Evolutionary conservation across 805 yeast species (phyloP), one percentile per base, ranked within the genome.

Genomic region (Myxozyma mucilagina): DNA sequence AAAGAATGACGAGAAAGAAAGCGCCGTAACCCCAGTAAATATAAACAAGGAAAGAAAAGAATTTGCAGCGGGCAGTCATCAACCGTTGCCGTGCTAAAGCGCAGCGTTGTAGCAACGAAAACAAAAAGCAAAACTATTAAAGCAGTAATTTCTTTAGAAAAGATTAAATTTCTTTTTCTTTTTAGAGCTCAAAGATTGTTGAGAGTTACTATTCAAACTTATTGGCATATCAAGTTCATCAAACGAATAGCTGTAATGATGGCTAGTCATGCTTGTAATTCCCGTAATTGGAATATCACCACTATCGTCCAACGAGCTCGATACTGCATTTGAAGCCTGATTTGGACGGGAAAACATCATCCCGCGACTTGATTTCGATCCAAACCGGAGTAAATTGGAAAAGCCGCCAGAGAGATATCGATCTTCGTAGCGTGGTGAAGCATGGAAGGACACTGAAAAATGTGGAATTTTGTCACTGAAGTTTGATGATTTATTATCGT

Each of bases 381-480:
- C 48, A 18, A 43, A 32, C 14, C 48, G 41, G 18, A 43, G 31
- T 16, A 44, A 53, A 18, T 20, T 45, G 14, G 49, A 24, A 16
- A 60, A 10, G 10, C 4, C 29, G 29, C 53, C 58, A 29, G 59
- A 57, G 14, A 51, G 47, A 47, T 57, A 61, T 14, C 47, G 50
- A 39, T 59, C 66, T 44, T 62, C 66, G 42, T 62, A 62, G n/a
- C 63, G 49, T 2, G 66, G 63, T 9, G 65, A 34, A 16, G 66
- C 63, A 53, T 62, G 54, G 43, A 62, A 62, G 10, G 63, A 41
- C 8, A 62, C 41, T 1, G 66, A 62, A 44, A 61, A 53, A 29
- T 53, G 55, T 3, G 53, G 57, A 14, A 16, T 42, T 10, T 42
- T 44, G 29, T 31, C 2, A 24, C 29, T 24, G 29, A 24, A 24